These are phyloP conservation scores for Claviceps sorghi DNA, from an alignment of 2,329 filamentous ascomycete genomes.

Conservation along the genomic window DNA sequence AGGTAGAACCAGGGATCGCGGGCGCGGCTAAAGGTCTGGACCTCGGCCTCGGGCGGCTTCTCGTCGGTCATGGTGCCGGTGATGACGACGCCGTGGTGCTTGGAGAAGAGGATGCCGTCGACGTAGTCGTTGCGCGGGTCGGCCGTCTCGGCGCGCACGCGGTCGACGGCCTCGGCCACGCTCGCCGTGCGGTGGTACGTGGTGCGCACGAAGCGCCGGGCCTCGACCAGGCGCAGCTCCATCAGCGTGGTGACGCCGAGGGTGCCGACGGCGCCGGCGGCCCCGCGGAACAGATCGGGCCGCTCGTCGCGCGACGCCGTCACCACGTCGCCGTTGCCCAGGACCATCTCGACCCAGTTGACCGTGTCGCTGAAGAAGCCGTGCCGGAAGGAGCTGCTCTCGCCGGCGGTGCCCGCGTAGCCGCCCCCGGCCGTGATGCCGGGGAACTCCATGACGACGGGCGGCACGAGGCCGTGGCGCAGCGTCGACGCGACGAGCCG, in stretches of 20 bases:
- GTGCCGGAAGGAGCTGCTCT: slow-evolving; percentile 54
- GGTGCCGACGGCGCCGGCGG: slow-evolving; percentile 53
- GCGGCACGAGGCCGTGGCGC: slow-evolving; percentile 50
- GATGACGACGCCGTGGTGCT: slow-evolving; percentile 49
- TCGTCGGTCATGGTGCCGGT: slow-evolving; percentile 47
- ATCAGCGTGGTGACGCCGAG: slow-evolving; percentile 53
- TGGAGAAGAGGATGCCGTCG: slow-evolving; percentile 55
- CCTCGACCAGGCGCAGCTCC: slow-evolving; percentile 47
- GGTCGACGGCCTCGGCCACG: slow-evolving; percentile 30
- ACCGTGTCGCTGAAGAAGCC: slow-evolving; percentile 58
- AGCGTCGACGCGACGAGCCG: slow-evolving; percentile 51
- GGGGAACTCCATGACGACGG: slow-evolving; percentile 63
- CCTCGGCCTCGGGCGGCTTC: slow-evolving; percentile 20
- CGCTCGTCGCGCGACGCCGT: slow-evolving; percentile 28
- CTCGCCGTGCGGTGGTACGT: slow-evolving; percentile 43
- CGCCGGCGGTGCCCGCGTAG: slow-evolving; percentile 55
- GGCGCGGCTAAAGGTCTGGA: slow-evolving; percentile 43
- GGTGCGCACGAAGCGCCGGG: slow-evolving; percentile 45
- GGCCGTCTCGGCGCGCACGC: slow-evolving; percentile 32
- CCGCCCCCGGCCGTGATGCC: slow-evolving; percentile 62
- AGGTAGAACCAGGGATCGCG: slow-evolving; percentile 67
- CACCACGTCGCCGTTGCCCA: slow-evolving; percentile 50
- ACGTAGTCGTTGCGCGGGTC: slow-evolving; percentile 48
- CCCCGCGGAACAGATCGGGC: slow-evolving; percentile 48
- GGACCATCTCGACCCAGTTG: slow-evolving; percentile 50